Base-by-base conservation (phyloP, 805 yeast genomes). In the Metschnikowia reukaufii region DNA sequence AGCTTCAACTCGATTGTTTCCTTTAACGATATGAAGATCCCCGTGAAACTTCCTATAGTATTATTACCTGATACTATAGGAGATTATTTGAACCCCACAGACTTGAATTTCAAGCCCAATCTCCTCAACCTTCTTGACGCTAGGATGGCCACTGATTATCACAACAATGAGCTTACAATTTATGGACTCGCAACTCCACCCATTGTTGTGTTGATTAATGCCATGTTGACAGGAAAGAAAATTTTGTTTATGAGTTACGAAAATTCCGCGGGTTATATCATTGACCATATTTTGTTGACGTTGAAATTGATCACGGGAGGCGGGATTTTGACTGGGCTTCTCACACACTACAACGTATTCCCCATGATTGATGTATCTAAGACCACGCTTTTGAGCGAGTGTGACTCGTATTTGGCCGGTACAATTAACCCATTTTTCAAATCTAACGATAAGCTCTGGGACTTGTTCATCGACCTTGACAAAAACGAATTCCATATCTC, bases 351-450 rank as follows among this genome's bases (percentile, higher is more conserved):
- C 67, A 58, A 72, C 64, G 50, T 80, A 19, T 77, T 79, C 54
- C 90, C 90, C 2, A 74, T 81, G 25, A 67, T 82, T 35, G 90
- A 84, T 52, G 76, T 83, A 1, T 78, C 84, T 2, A 76, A 81
- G 49, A 65, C 82, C 36, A 82, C 79, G 48, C 52, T 75, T 1
- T 61, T 82, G 42, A 70, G 70, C 49, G 65, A 58, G 42, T 72
- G 67, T 50, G 67, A 56, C 25, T 66, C 66, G 23, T 79, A 69
- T 54, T 65, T 85, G 39, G 76, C 86, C 2, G 92, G 92, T 3
- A 83, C 89, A 3, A 79, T 84, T 34, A 85, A 85, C 58, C 78
- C 84, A 13, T 76, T 83, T 34, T 78, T 85, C 58, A 81, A 80
- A 56, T 72, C 77, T 27, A 76, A 76, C 47, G 70, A 68, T 27